phyloP scores from a whole-genome alignment of 1,284 basidiomycete species.

The Ganoderma sinense region DNA sequence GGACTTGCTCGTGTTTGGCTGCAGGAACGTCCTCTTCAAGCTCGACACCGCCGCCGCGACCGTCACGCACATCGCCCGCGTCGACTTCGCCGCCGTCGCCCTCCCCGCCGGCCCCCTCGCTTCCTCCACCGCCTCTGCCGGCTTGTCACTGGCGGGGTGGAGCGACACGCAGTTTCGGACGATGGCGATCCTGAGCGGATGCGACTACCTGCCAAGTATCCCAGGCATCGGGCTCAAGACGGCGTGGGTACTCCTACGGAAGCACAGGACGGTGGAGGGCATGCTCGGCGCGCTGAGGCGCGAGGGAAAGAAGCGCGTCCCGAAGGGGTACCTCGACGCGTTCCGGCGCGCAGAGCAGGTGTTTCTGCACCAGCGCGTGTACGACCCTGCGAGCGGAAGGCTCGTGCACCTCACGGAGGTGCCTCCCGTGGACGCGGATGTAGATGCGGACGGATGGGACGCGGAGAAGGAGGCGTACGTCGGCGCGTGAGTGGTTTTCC shows the following conservation, averaged over 20 bases:
- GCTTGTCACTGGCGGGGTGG: conserved; percentile 89
- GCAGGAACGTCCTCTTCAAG: conserved; percentile 87
- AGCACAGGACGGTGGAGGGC: conserved; percentile 89
- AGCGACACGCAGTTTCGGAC: conserved; percentile 88
- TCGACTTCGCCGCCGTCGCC: conserved; percentile 76
- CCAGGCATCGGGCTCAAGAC: conserved; percentile 95
- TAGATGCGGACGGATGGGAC: conserved; percentile 49
- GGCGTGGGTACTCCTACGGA: conserved; percentile 84
- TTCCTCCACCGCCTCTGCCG: conserved; percentile 75
- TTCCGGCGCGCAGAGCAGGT: conserved; percentile 88
- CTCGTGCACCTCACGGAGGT: conserved; percentile 77
- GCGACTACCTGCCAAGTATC: conserved; percentile 96
- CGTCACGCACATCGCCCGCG: conserved; percentile 83
- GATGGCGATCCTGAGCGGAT: conserved; percentile 97
- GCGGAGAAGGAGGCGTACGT: conserved; percentile 77
- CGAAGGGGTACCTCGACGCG: conserved; percentile 77
- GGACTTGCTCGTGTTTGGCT: conserved; percentile 97
- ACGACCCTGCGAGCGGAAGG: conserved; percentile 72
- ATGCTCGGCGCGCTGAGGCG: conserved; percentile 82
- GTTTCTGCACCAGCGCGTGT: conserved; percentile 95
- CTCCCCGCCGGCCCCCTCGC: conserved; percentile 59
- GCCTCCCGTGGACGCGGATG: conserved; percentile 46
- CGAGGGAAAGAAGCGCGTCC: conserved; percentile 89
- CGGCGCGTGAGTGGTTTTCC: conserved; percentile 64
- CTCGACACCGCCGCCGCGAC: conserved; percentile 79